Conservation (phyloP, 345 rosid genomes). For the Kernera saxatilis region DNA sequence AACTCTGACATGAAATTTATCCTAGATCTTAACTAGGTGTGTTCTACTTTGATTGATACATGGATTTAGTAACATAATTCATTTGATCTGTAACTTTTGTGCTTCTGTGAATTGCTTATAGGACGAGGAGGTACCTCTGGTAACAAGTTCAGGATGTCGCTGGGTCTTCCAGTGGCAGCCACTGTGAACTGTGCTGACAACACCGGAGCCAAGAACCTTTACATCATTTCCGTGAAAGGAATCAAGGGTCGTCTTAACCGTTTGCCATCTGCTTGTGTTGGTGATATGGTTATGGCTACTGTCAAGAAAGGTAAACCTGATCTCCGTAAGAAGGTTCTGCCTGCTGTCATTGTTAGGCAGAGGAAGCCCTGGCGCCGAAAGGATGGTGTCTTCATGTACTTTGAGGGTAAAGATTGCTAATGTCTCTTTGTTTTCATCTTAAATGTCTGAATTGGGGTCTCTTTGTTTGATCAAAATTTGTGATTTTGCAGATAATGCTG, state of each 20-base stretch:
- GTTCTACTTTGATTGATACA: neutral
- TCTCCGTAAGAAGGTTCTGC: constrained; percentile 41
- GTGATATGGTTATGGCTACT: constrained; percentile 41
- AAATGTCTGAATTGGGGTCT: neutral
- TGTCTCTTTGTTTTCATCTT: neutral
- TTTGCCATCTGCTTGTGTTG: constrained; percentile 37
- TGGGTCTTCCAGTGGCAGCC: constrained; percentile 42
- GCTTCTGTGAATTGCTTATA: neutral
- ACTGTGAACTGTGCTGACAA: constrained; percentile 39
- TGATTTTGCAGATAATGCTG: constrained; percentile 58
- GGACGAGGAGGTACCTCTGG: constrained; percentile 41
- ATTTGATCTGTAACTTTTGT: neutral
- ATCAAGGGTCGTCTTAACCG: constrained; percentile 42
- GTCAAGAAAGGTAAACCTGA: constrained; percentile 40
- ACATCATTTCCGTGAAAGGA: constrained; percentile 38
- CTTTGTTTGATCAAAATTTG: neutral
- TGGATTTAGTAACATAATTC: neutral
- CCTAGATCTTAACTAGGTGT: too few species aligned
- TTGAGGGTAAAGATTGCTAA: constrained; percentile 13
- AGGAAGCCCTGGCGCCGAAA: constrained; percentile 45
- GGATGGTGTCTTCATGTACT: constrained; percentile 42
- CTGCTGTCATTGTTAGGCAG: constrained; percentile 42
- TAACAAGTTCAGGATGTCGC: constrained; percentile 40
- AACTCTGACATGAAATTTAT: too few species aligned
- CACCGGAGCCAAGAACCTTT: constrained; percentile 37